These are phyloP conservation scores for Tetrahymena thermophila DNA, from an alignment of 73 alveolate species.

Conservation along the genomic window DNA sequence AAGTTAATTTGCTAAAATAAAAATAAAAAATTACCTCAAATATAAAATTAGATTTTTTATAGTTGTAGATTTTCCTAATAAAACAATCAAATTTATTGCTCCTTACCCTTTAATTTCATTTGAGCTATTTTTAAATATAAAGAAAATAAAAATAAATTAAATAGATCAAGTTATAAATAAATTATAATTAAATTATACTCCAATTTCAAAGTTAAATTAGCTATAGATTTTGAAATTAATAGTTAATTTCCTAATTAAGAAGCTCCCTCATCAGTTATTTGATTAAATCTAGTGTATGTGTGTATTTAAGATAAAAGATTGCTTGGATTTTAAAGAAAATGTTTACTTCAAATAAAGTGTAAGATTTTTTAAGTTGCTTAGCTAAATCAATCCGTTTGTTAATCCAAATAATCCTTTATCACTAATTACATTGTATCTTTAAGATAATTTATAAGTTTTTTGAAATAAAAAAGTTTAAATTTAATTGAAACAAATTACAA, in stretches of 20 bases:
- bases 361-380: no score
- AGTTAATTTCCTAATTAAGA: not conserved
- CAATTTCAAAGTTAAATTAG: no score
- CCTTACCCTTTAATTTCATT: not conserved
- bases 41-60: not conserved
- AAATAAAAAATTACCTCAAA: not conserved
- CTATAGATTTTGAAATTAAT: not conserved
- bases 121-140: not conserved
- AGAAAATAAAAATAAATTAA: no score
- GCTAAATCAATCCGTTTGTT: not conserved
- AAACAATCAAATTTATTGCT: not conserved
- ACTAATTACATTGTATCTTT: not conserved
- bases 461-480: no score
- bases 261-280: not conserved
- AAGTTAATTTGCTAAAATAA: no score
- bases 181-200: not conserved
- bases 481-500: not conserved
- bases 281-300: not conserved
- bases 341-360: not conserved
- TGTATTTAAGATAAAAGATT: no score
- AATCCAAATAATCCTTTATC: not conserved
- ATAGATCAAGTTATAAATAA: no score
- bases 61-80: not conserved
- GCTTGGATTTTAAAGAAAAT: no score
- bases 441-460: no score